Evolutionary conservation across 768 basidiomycete species (phyloP), one percentile per base, ranked within the genome.

Genomic region (Leccinum fibrillosum): DNA sequence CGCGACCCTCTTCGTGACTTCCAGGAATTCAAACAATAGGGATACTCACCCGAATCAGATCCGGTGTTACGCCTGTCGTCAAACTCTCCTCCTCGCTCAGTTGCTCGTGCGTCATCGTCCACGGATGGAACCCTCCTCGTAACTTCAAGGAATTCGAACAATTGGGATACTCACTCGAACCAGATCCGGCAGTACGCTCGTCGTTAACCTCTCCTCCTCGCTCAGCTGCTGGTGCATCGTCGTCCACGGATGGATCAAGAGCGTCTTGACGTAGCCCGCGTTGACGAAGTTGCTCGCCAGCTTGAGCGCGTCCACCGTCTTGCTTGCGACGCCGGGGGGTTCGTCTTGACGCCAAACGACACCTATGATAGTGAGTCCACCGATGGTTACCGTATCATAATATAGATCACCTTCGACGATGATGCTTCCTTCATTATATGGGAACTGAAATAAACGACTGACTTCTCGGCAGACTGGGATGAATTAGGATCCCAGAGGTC

Each of bases 231-330:
- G 74, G 62, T 86, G 86, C 5, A 85, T 86, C 47, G 86, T 85
- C 13, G 77, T 74, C 12, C 76, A 76, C 1, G 85, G 84, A 58
- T 83, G 81, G 54, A 87, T 83, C 28, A 84, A 82, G 5, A 86
- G 77, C 8, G 82, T 85, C 72, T 86, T 86, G 23, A 82, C 77
- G 48, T 26, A 25, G 25, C 25, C 25, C 25, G 89, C 86, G 65
- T 90, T 90, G 13, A 87, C 88, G 8, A 90, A 77, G 66, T 90
- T 75, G 64, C 86, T 88, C 15, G 86, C 87, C 6, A 93, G 78
- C 64, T 80, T 82, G 57, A 94, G 77, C 60, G 72, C 79, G 63
- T 94, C 90, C 12, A 93, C 86, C 32, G 88, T 77, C 56, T 78
- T 78, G 73, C 80, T 82, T 7, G 85, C 86, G 2, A 66, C 68